Conservation (phyloP, 1,284 basidiomycete genomes). For the Tranzscheliella williamsii region DNA sequence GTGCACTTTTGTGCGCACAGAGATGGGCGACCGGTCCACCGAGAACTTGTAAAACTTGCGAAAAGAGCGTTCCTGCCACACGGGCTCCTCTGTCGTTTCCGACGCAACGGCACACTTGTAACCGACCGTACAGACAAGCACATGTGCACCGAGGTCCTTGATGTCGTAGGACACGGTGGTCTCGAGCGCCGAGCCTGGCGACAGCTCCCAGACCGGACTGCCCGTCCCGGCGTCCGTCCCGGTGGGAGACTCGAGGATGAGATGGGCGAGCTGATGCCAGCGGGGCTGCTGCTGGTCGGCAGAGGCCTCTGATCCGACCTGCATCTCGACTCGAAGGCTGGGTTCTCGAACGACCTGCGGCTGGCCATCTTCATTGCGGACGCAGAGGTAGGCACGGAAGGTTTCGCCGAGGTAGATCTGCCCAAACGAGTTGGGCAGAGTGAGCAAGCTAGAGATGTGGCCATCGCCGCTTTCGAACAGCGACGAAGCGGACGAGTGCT, state of each 20-base stretch:
- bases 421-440: constrained; percentile 44
- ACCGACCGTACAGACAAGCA: constrained; percentile 54
- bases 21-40: constrained; percentile 41
- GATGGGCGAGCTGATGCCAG: constrained; percentile 19
- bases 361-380: constrained; percentile 46
- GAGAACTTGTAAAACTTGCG: constrained; percentile 56
- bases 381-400: constrained; percentile 53
- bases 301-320: constrained; percentile 15
- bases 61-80: constrained; percentile 38
- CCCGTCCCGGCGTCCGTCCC: background rate
- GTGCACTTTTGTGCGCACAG: constrained; percentile 58
- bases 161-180: constrained; percentile 51
- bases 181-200: constrained; percentile 19
- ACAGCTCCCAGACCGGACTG: constrained; percentile 8
- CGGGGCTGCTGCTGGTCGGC: background rate
- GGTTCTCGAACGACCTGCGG: constrained; percentile 24
- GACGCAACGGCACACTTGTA: constrained; percentile 25
- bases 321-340: constrained; percentile 53
- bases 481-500: too few species aligned
- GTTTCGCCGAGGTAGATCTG: constrained; percentile 54
- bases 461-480: too few species aligned
- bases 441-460: constrained; percentile 3
- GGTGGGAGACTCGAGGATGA: constrained; percentile 15
- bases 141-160: constrained; percentile 54
- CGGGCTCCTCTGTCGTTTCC: background rate